Percentiles rank a stretch among this genome's conserved stretches.
These are phyloP conservation scores for Citrullus mucosospermus DNA, from an alignment of 306 rosid genomes.

Conservation along the genomic window DNA sequence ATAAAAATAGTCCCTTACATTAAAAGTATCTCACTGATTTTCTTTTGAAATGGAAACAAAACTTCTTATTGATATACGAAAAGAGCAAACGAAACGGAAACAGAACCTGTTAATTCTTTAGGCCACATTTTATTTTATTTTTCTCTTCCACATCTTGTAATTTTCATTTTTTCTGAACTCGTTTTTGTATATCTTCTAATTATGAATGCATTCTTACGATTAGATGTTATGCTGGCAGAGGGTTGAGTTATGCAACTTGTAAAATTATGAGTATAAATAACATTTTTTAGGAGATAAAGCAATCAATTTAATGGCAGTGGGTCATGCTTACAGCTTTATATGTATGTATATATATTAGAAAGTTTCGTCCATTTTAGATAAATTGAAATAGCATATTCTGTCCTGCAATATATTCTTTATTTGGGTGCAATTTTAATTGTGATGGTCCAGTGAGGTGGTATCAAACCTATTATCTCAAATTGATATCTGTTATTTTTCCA, in stretches of 20 bases:
- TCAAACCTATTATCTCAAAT: conserved; percentile 6
- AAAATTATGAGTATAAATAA: not conserved
- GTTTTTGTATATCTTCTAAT: not conserved
- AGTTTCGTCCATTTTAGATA: not conserved
- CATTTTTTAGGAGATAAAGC: not conserved
- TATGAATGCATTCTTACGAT: not conserved
- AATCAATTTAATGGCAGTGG: not conserved
- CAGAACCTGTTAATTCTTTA: not conserved
- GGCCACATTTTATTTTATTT: not conserved
- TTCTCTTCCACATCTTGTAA: not conserved
- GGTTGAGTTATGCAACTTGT: not conserved
- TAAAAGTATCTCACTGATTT: no score
- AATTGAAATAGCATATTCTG: not conserved
- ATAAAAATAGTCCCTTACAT: no score
- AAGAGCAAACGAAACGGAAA: no score
- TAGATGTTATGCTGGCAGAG: not conserved
- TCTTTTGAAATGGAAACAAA: no score
- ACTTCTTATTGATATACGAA: no score
- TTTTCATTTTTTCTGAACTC: not conserved
- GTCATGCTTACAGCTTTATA: not conserved
- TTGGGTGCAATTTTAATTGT: not conserved
- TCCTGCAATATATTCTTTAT: not conserved
- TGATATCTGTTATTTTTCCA: conserved; percentile 23
- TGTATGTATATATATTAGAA: not conserved
- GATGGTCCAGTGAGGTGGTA: not conserved